phyloP scores from a whole-genome alignment of 352 stramenopile species.

The Lagenidium giganteum region DNA sequence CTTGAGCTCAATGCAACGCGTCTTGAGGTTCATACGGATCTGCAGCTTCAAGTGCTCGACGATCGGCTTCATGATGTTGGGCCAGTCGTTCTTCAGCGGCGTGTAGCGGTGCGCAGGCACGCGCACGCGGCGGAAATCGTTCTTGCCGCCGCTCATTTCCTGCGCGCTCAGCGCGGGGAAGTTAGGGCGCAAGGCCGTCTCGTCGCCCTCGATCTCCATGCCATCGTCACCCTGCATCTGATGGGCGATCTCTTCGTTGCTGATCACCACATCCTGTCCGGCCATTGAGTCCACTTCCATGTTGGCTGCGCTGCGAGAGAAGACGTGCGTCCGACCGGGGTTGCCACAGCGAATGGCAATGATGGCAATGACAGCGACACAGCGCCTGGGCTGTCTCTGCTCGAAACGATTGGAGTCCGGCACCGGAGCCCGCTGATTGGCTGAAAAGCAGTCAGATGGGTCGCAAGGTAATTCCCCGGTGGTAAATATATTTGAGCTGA shows the following conservation, averaged over 20 bases:
- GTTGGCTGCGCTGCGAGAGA: background rate
- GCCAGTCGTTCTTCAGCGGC: conserved; percentile 98
- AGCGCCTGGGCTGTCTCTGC: too few relatives aligned
- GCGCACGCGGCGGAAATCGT: conserved; percentile 95
- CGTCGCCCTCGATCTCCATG: conserved; percentile 53
- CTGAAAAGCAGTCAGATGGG: too few relatives aligned
- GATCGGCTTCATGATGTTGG: conserved; percentile 98
- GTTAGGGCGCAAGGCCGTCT: conserved; percentile 39
- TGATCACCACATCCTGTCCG: conserved; percentile 59
- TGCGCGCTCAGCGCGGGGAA: conserved; percentile 80
- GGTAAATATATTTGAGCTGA: too few relatives aligned
- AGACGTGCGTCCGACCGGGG: too few relatives aligned
- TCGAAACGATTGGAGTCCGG: too few relatives aligned
- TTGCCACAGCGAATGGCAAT: too few relatives aligned
- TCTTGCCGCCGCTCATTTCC: conserved; percentile 78
- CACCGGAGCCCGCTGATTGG: too few relatives aligned
- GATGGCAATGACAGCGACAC: conserved; percentile 16
- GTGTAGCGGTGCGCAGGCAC: conserved; percentile 97
- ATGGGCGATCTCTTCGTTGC: conserved; percentile 36
- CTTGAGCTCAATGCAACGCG: conserved; percentile 97
- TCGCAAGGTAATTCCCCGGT: too few relatives aligned
- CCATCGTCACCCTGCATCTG: conserved; percentile 40
- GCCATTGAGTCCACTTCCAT: conserved; percentile 75
- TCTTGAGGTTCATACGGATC: conserved; percentile 99
- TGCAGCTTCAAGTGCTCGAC: conserved; percentile 98